Conservation (phyloP, 352 stramenopile species). For the Blastocystis sp. region DNA sequence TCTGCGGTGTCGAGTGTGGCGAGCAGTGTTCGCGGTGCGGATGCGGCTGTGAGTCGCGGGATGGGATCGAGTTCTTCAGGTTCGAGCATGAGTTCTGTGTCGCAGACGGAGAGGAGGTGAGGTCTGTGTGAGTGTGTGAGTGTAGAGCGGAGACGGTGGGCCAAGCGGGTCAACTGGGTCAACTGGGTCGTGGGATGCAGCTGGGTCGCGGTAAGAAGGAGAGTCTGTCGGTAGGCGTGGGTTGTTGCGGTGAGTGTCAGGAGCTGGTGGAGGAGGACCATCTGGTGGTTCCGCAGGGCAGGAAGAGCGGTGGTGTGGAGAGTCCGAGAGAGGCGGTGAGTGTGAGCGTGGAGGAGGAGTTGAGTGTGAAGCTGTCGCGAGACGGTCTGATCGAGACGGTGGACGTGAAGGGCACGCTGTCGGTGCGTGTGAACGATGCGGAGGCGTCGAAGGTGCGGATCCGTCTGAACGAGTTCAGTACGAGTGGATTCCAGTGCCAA, state of each 20-base stretch:
- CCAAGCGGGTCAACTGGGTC: no score
- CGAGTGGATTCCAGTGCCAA: neutral
- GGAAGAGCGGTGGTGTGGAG: neutral
- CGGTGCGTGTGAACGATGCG: neutral
- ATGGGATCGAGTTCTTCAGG: neutral
- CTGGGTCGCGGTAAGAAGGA: neutral
- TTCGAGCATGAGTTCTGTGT: neutral
- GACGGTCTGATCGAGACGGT: slow-evolving; percentile 31
- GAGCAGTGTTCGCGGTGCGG: neutral
- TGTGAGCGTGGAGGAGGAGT: slow-evolving; percentile 17
- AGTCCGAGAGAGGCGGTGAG: neutral
- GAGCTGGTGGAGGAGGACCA: neutral
- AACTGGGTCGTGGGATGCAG: slow-evolving; percentile 20
- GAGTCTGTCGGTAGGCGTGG: neutral
- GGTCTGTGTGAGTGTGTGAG: neutral
- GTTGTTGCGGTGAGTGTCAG: neutral
- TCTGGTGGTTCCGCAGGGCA: neutral
- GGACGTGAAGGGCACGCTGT: slow-evolving; percentile 53
- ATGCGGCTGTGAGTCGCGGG: neutral
- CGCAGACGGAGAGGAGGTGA: neutral
- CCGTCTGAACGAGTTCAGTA: neutral
- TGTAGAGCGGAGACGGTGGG: neutral
- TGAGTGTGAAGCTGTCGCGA: slow-evolving; percentile 26
- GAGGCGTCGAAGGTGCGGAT: neutral
- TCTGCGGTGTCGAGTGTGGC: neutral